Base-by-base conservation (phyloP, 345 rosid species). In the Dovyalis caffra region DNA sequence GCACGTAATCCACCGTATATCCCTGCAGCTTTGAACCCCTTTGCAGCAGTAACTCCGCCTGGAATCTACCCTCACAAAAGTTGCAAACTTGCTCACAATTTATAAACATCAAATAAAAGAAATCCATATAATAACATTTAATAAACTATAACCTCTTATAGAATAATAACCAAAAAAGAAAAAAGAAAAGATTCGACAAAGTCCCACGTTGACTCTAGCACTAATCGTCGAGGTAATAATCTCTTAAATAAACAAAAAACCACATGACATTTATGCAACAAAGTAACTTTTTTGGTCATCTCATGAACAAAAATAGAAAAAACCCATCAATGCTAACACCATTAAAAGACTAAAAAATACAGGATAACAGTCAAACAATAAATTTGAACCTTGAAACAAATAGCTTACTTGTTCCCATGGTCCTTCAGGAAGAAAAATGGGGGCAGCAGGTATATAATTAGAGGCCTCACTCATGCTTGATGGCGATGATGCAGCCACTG, bases 11-110 rank as follows among this genome's bases (percentile, higher is more conserved):
- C 95, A 32, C 90, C 97, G 87, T 85, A 91, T 64, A 91, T 85
- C 28, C 97, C 97, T 18, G 91, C 87, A 62, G 99, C 97, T 74
- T 85, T 87, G 73, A 95, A 93, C 57, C 98, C 99, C 81, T 86
- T 90, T 0, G 99, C 92, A 58, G 99, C 98, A 25, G 97, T 90
- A 75, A 95, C 97, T 69, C 98, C 97, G 43, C 98, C 98, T 0
- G 95, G 86, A 81, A 91, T 83, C 98, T 95, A 73, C 33, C 77
- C 28, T 29, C 47, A 26, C 49, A 28, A 2, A 53, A 67, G 35
- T 34, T 70, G 35, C 23, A n/a, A 58, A 66, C 29, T 14, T 56
- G 49, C 28, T 56, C 9, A n/a, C 60, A 26, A 56, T 56, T 56
- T 3, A 56, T 56, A 56, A 25, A 37, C n/a, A 56, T n/a, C 8